phyloP scores from a whole-genome alignment of 495 filamentous ascomycete species.

The Aspergillus egyptiacus region DNA sequence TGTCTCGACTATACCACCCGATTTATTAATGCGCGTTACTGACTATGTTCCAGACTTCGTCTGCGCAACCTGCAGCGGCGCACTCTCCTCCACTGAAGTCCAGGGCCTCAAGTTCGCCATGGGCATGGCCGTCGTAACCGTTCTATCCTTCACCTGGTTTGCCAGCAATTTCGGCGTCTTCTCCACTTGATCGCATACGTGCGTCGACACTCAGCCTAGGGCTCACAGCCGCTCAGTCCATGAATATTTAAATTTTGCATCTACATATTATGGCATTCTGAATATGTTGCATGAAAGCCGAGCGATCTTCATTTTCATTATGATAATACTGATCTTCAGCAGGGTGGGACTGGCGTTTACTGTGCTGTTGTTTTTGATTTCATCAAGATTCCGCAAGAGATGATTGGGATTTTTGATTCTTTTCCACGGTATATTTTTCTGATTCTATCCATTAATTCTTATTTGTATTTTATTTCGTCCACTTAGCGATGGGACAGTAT shows the following conservation, averaged over 20 bases:
- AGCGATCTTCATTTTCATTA: conserved; percentile 16
- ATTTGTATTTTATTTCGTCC: too few species aligned
- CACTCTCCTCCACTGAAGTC: conserved; percentile 56
- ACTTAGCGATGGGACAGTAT: neutral
- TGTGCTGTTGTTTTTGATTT: neutral
- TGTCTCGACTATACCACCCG: conserved; percentile 24
- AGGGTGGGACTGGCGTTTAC: conserved; percentile 9
- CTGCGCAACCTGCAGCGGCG: conserved; percentile 69
- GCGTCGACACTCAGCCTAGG: too few species aligned
- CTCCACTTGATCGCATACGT: conserved; percentile 27
- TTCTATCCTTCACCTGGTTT: conserved; percentile 87
- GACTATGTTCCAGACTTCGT: conserved; percentile 38
- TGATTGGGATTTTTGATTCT: too few species aligned
- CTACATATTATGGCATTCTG: conserved; percentile 14
- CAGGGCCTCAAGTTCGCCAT: conserved; percentile 66
- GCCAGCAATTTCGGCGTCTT: conserved; percentile 61
- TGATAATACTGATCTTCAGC: conserved; percentile 15
- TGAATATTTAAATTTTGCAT: conserved; percentile 2
- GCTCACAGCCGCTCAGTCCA: neutral
- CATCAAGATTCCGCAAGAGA: too few species aligned
- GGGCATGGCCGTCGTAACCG: conserved; percentile 68
- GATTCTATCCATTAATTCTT: too few species aligned
- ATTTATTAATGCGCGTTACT: conserved; percentile 5
- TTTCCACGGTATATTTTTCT: too few species aligned
- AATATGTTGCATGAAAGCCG: conserved; percentile 18